Conservation (phyloP, 441 rosid species). For the Manihot esculenta region DNA sequence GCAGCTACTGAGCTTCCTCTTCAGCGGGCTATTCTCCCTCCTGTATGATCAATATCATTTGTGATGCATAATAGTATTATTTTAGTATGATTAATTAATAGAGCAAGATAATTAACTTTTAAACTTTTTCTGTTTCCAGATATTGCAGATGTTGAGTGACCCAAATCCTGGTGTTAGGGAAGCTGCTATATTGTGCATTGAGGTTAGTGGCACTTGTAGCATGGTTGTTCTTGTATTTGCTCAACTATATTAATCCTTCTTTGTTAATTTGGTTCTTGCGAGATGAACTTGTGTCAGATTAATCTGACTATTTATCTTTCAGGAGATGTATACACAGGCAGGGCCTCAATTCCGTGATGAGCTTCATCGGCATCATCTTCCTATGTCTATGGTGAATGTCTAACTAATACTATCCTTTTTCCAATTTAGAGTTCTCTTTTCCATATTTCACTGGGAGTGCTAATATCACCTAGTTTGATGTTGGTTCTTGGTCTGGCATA, state of each 20-base stretch:
- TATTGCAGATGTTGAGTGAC: slow-evolving; percentile 91
- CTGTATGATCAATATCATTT: slow-evolving; percentile 48
- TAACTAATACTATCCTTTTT: slow-evolving; percentile 3
- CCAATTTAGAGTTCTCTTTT: slow-evolving; percentile 6
- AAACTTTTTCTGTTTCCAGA: slow-evolving; percentile 42
- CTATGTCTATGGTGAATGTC: slow-evolving; percentile 73
- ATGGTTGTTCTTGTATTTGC: neutral
- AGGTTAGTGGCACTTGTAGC: slow-evolving; percentile 46
- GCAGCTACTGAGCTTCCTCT: slow-evolving; percentile 98
- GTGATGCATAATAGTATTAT: slow-evolving; percentile 1
- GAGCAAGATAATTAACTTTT: neutral
- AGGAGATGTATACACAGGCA: slow-evolving; percentile 94
- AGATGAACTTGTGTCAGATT: slow-evolving; percentile 18
- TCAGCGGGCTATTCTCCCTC: slow-evolving; percentile 94
- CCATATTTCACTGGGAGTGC: slow-evolving; percentile 1
- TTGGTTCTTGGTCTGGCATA: slow-evolving; percentile 6
- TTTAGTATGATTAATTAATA: slow-evolving; percentile 8
- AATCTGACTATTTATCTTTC: slow-evolving; percentile 29
- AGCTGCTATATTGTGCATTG: slow-evolving; percentile 90
- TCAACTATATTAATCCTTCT: neutral
- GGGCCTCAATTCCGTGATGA: slow-evolving; percentile 96
- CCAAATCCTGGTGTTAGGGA: slow-evolving; percentile 87
- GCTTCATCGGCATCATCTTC: slow-evolving; percentile 90
- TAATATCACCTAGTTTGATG: neutral
- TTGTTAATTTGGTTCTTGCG: neutral